A percentile compares a stretch with the other conserved stretches of the same genome.
phyloP scores from a whole-genome alignment of 352 stramenopile species.

The Globisporangium orthogonon region DNA sequence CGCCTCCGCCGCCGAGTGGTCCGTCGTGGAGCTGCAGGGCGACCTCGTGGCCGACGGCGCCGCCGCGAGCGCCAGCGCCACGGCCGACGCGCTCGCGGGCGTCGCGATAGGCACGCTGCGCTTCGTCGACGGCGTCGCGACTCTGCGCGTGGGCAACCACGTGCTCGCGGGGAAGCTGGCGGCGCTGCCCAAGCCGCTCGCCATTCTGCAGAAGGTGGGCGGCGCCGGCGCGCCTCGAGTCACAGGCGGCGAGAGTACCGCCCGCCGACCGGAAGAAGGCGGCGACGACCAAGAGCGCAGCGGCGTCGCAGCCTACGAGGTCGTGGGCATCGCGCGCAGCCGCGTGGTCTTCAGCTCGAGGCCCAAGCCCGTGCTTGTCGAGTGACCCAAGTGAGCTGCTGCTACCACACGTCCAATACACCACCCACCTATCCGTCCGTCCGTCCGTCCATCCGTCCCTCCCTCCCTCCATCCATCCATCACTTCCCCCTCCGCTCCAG shows the following conservation, averaged over 20 bases:
- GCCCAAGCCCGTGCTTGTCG: slow-evolving; percentile 63
- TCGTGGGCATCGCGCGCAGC: slow-evolving; percentile 77
- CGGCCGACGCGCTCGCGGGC: slow-evolving; percentile 17
- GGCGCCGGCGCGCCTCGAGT: neutral
- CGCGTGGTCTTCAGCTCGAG: slow-evolving; percentile 69
- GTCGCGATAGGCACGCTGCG: slow-evolving; percentile 63
- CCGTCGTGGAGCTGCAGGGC: slow-evolving; percentile 78
- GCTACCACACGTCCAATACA: no score
- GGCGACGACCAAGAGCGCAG: no score
- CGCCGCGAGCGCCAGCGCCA: no score
- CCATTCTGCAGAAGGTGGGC: slow-evolving; percentile 51
- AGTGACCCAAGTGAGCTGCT: neutral
- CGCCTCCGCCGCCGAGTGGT: slow-evolving; percentile 61
- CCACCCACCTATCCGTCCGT: no score
- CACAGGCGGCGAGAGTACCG: neutral
- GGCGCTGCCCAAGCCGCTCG: slow-evolving; percentile 68
- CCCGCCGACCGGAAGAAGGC: no score
- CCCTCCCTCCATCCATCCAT: no score
- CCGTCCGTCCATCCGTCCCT: no score
- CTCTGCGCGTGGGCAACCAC: slow-evolving; percentile 81
- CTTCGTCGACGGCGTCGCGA: slow-evolving; percentile 58
- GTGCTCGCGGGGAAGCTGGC: slow-evolving; percentile 64
- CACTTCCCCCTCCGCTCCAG: neutral
- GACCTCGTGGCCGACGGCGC: slow-evolving; percentile 42
- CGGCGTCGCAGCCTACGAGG: slow-evolving; percentile 30